Base-by-base conservation (phyloP, 2,329 filamentous ascomycete species). In the Cladosporium austrohemisphaericum region DNA sequence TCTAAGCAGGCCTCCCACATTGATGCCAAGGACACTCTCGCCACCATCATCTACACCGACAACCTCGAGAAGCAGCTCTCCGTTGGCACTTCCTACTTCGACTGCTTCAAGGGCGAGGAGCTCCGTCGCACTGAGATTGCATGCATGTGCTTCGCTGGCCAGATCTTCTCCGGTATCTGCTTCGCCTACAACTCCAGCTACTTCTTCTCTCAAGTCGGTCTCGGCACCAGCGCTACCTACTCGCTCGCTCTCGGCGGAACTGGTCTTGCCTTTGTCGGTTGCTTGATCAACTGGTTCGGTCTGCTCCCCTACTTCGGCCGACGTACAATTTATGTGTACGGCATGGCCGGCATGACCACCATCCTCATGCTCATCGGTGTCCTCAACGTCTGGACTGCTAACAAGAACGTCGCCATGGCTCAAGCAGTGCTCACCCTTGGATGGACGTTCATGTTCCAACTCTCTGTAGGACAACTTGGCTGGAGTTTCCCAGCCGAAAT, bases 391-490 rank as follows among this genome's bases (percentile, higher is more conserved):
- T 52, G 13, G 49, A 36, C 28, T 40, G 26, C 6, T 26, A 25
- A 47, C 31, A 32, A 26, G 32, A 10, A 6, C 36, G 31, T 35
- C 13, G 48, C 49, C 5, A 76, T 26, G 73, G 70, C 14, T 60
- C 68, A 48, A 1, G 77, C 74, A 1, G 66, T 71, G 1, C 61
- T 80, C 60, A 64, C 80, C 4, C 68, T 80, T 28, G 59, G 75
- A 22, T 79, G 76, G 75, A 55, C 54, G 3, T 57, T 59, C 28
- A 40, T 55, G 23, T 59, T 56, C 49, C 53, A 57, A 33, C 36
- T 52, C 23, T 56, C 55, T 9, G 41, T 57, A 13, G 56, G 56
- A 18, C 56, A 54, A 18, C 36, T 59, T 16, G 52, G 53, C 25
- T 58, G 55, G 35, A 45, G 47, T 13, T 48, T 57, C 11, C 55